Base-by-base conservation (phyloP, 192 early-diverging fungal genomes). In the Coemansia sp. region DNA sequence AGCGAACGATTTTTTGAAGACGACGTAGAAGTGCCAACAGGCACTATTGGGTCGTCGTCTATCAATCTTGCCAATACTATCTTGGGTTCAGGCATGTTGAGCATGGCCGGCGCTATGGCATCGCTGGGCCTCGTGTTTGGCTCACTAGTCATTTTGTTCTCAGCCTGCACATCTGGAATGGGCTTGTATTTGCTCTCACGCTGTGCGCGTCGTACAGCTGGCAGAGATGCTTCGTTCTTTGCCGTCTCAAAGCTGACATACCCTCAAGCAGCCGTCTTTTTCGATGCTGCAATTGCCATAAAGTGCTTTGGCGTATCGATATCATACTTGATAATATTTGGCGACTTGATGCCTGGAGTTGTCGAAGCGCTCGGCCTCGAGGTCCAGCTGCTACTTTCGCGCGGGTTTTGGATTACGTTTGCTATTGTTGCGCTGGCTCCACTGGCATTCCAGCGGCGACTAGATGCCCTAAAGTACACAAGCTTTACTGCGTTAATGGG, bases 281-380 rank as follows among this genome's bases (percentile, higher is more conserved):
- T 99, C 63, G 97, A 99, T 64, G 51, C 89, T 15, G 96, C 97
- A n/a, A 97, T 99, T 72, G 94, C 96, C 5, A 85, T 99, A 70
- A 99, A 99, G 66, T 99, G 97, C 67, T 99, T 99, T 84, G 96
- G 96, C 29, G 97, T 98, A 17, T 88, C 89, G 17, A 87, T 97
- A 38, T 93, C 91, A 3, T 99, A 99, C 67, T 72, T 99, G 32
- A 93, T 99, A 43, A 96, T 99, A 55, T 89, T 92, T 64, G 94
- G 96, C 62, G 94, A 96, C 53, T 72, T 98, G 59, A 93, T 98
- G 88, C 91, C 91, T 3, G 85, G 87, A 48, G 88, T 92, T 49
- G 67, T 71, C 9, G 62, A 51, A 5, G 76, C 80, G 2, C 49
- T 85, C 27, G 69, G 72, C 0, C 59, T 76, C 58, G 21, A 53